Conservation (phyloP, 805 yeast genomes). For the Torulaspora delbrueckii region DNA sequence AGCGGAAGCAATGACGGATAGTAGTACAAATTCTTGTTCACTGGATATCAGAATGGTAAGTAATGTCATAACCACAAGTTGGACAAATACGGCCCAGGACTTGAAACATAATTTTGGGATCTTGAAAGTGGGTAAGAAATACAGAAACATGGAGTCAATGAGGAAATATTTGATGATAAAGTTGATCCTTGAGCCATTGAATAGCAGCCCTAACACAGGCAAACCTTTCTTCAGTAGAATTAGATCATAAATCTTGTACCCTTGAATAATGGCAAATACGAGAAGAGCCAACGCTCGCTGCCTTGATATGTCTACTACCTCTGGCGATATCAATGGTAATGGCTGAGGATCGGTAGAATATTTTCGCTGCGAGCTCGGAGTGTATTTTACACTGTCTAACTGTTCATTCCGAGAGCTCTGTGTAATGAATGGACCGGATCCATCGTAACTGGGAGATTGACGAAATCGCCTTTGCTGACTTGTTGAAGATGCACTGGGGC, state of each 20-base stretch:
- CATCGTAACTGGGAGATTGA: conserved; percentile 2
- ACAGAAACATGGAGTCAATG: conserved; percentile 66
- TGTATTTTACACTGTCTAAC: not conserved
- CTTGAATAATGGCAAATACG: conserved; percentile 67
- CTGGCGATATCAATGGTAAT: conserved; percentile 55
- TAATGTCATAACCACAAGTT: conserved; percentile 44
- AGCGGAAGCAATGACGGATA: conserved; percentile 37
- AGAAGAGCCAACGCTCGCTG: conserved; percentile 69
- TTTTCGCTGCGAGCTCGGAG: not conserved
- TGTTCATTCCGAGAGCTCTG: not conserved
- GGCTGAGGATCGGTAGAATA: not conserved
- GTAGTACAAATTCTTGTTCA: conserved; percentile 46
- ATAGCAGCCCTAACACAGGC: conserved; percentile 32
- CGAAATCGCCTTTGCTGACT: conserved; percentile 17
- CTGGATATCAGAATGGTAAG: conserved; percentile 53
- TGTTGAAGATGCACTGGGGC: conserved; percentile 5
- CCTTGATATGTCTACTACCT: conserved; percentile 63
- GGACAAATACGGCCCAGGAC: conserved; percentile 48
- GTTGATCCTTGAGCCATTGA: conserved; percentile 46
- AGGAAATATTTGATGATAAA: conserved; percentile 68
- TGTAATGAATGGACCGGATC: not conserved
- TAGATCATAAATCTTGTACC: conserved; percentile 77
- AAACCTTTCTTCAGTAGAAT: conserved; percentile 49
- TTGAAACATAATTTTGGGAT: conserved; percentile 70
- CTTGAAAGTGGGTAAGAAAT: conserved; percentile 66